phyloP scores from a whole-genome alignment of 1,139 yeast genomes.

The Candida gigantensis region DNA sequence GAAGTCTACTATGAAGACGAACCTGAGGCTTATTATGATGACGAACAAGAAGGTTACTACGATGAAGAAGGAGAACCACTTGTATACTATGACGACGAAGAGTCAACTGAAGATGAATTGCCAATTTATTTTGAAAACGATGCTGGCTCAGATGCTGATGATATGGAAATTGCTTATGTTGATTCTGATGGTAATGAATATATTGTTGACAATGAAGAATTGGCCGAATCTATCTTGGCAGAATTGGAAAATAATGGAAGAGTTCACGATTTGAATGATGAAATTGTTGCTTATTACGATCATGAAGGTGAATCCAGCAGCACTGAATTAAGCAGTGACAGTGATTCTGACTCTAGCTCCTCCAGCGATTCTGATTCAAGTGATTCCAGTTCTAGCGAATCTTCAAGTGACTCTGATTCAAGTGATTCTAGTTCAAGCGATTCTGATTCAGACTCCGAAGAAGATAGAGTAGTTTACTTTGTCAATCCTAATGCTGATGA shows the following conservation, averaged over 20 bases:
- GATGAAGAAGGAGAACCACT: conserved; percentile 19
- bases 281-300: conserved; percentile 40
- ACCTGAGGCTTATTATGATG: too few species aligned
- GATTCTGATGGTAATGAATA: conserved; percentile 21
- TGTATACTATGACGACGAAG: too few species aligned
- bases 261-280: conserved; percentile 43
- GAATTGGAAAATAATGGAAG: conserved; percentile 37
- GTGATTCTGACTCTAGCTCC: not conserved
- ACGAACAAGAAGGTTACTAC: conserved; percentile 11
- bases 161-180: conserved; percentile 11
- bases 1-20: conserved; percentile 9
- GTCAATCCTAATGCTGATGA: conserved; percentile 32
- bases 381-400: conserved; percentile 2
- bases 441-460: conserved; percentile 14
- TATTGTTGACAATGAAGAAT: conserved; percentile 38
- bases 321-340: conserved; percentile 1
- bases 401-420: not conserved
- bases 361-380: conserved; percentile 2
- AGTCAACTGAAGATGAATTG: conserved; percentile 9
- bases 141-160: conserved; percentile 11
- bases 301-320: conserved; percentile 15
- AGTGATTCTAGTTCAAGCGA: not conserved
- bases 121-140: conserved; percentile 9
- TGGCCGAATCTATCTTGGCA: conserved; percentile 37
- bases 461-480: conserved; percentile 20